Evolutionary conservation across 495 filamentous ascomycete species (phyloP), one percentile per base, ranked within the genome.

Genomic region (Talaromyces wortmannii): DNA sequence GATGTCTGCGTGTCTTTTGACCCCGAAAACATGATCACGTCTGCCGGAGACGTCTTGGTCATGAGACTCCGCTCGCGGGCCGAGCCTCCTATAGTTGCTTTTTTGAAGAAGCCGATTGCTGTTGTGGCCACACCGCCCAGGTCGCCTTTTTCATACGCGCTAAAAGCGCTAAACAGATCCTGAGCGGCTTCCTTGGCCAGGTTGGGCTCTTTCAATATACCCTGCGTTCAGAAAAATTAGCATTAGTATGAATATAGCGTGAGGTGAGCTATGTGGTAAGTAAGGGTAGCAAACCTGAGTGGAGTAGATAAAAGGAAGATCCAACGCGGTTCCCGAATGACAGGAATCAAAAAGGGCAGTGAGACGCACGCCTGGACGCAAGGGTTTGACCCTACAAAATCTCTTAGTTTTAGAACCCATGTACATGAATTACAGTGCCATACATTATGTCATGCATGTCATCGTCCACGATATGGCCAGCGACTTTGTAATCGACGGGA

Each of bases 311-410:
- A 97, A 98, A 32, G 94, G 94, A 30, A 98, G 81, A 66, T 98
- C 94, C 62, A 98, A 80, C 6, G 92, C 94, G 7, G 94, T 95
- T 59, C 94, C 94, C 4, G 92, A 96, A 71, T 98, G 94, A 75
- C 94, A 98, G n/a, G 92, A 96, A 73, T 98, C 94, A 76, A 98
- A 98, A 68, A 98, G 97, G 45, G 94, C 94, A 1, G 94, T 98
- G 50, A 98, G 77, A 33, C 94, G 85, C 18, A 96, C 92, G 55
- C 94, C 94, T 10, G 88, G 79, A 59, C 80, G 79, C 12, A 98
- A 77, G 7, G 90, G 83, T 45, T 74, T 75, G 48, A 98, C 94
- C 59, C 66, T 69, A 15, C 23, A 23, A 23, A 23, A 23, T 23
- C 2, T 23, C 23, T 23, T 23, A 23, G 23, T 23, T 2, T 2